Percentiles rank a stretch among this genome's conserved stretches.
These are phyloP conservation scores for Septoria linicola DNA, from an alignment of 2,329 filamentous ascomycete species.

Conservation along the genomic window DNA sequence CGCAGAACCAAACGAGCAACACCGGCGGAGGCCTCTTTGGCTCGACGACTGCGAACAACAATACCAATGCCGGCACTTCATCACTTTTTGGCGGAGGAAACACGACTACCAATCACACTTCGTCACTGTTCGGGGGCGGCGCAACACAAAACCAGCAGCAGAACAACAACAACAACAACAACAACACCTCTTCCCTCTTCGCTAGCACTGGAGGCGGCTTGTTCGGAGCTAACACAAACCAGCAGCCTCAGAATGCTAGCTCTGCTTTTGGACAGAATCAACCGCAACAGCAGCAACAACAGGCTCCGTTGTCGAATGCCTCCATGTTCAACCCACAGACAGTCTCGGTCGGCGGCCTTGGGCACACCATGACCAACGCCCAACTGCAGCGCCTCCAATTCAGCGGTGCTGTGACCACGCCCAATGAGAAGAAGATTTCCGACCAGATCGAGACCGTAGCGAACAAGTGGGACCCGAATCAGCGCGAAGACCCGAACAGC, in stretches of 20 bases:
- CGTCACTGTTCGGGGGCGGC: constrained; percentile 39
- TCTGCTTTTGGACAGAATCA: constrained; percentile 15
- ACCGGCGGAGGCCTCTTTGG: constrained; percentile 21
- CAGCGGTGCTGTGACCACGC: constrained; percentile 25
- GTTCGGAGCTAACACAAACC: constrained; percentile 18
- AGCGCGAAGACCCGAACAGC: constrained; percentile 50
- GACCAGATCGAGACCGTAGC: constrained; percentile 71
- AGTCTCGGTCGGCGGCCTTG: constrained; percentile 24
- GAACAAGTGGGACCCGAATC: constrained; percentile 69
- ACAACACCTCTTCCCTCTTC: constrained; percentile 17
- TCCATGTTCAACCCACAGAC: constrained; percentile 26
- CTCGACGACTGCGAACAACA: constrained; percentile 11
- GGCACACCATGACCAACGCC: constrained; percentile 28
- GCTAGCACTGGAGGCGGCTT: constrained; percentile 16
- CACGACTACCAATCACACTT: constrained; percentile 29
- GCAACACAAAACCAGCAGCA: constrained; percentile 23
- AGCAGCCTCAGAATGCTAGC: neutral
- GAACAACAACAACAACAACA: too few species aligned
- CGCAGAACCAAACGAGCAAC: constrained; percentile 15
- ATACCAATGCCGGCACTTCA: constrained; percentile 12
- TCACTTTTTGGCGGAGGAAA: constrained; percentile 18
- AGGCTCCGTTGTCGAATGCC: constrained; percentile 26
- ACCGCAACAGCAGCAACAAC: constrained; percentile 35
- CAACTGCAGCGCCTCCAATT: constrained; percentile 32
- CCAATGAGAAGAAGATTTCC: constrained; percentile 66